phyloP scores from a whole-genome alignment of 306 rosid species.

The barrel medic (Medicago truncatula) region DNA sequence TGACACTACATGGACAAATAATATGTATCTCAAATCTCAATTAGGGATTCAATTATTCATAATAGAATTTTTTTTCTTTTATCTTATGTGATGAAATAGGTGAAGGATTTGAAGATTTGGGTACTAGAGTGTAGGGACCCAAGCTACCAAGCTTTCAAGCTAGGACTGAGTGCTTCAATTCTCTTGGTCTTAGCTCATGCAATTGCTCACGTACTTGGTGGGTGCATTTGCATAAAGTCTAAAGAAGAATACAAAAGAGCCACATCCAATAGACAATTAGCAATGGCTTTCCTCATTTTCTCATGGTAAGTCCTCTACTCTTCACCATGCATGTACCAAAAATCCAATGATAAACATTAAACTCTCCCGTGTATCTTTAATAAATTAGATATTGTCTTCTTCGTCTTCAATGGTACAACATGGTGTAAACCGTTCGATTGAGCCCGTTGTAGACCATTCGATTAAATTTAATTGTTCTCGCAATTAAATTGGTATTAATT shows the following conservation, averaged over 20 bases:
- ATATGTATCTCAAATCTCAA: neutral
- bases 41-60: neutral
- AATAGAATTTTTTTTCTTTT: neutral
- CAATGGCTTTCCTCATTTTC: slow-evolving; percentile 55
- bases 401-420: neutral
- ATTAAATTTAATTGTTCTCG: too few relatives aligned
- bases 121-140: slow-evolving; percentile 73
- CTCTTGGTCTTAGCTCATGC: slow-evolving; percentile 62
- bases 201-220: slow-evolving; percentile 67
- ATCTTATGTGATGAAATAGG: slow-evolving; percentile 45
- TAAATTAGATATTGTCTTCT: too few relatives aligned
- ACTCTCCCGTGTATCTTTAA: neutral
- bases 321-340: neutral
- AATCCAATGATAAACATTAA: neutral
- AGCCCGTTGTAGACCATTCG: too few relatives aligned
- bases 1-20: neutral
- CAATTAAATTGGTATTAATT: neutral
- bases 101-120: slow-evolving; percentile 66
- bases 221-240: slow-evolving; percentile 67
- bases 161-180: slow-evolving; percentile 75
- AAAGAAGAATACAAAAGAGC: slow-evolving; percentile 46
- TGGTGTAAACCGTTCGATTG: neutral
- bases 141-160: slow-evolving; percentile 71
- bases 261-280: slow-evolving; percentile 60
- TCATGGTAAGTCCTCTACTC: slow-evolving; percentile 60